Evolutionary conservation across 305 asterid genomes (phyloP).

Genomic region (Fraxinus velutina): DNA sequence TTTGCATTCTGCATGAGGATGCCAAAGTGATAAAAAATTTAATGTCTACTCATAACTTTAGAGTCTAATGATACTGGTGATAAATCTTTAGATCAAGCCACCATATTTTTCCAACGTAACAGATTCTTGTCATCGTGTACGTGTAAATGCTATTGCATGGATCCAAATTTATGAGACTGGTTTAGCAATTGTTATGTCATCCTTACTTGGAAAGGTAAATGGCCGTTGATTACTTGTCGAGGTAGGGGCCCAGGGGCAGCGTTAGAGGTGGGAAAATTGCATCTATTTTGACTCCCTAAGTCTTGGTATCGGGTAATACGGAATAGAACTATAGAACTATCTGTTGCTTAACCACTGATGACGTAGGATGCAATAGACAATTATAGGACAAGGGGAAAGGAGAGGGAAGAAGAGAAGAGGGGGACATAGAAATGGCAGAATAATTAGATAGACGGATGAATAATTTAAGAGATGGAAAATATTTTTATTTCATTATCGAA

Average conservation of each 20-base stretch:
- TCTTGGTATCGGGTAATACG: not conserved
- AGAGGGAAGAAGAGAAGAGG: not conserved
- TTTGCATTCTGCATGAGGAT: not conserved
- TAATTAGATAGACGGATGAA: not conserved
- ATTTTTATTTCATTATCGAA: too few species aligned
- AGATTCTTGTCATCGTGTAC: not conserved
- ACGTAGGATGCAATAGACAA: not conserved
- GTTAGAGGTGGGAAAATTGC: not conserved
- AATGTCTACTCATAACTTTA: not conserved
- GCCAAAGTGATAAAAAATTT: not conserved
- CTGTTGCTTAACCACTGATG: not conserved
- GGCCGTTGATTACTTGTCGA: not conserved
- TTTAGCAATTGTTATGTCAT: not conserved
- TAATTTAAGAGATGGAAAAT: not conserved
- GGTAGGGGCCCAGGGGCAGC: not conserved
- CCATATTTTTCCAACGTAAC: not conserved
- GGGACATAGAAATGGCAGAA: not conserved
- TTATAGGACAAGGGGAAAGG: not conserved
- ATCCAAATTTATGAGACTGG: not conserved
- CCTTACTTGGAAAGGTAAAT: not conserved
- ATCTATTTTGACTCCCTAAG: not conserved
- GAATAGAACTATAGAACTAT: not conserved
- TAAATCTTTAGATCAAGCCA: not conserved
- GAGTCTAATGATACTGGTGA: not conserved
- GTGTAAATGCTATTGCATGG: not conserved